phyloP scores from a whole-genome alignment of 768 basidiomycete genomes.

The Tricholoma sp. region DNA sequence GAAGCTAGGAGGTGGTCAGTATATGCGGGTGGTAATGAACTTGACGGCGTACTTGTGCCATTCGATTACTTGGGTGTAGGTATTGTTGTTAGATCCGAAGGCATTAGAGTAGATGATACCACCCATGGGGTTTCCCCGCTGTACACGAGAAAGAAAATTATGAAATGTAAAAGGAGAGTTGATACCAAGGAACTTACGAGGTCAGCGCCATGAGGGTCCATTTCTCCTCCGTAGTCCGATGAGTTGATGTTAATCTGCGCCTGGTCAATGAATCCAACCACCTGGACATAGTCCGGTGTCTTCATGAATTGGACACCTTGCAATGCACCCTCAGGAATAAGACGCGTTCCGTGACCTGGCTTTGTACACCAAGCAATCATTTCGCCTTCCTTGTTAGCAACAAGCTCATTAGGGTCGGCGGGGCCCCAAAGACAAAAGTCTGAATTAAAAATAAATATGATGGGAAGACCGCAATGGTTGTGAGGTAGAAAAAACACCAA shows the following conservation, averaged over 20 bases:
- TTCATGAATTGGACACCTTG: constrained; percentile 51
- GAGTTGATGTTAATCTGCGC: constrained; percentile 39
- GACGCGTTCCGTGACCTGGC: constrained; percentile 54
- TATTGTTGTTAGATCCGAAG: constrained; percentile 38
- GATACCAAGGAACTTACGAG: constrained; percentile 9
- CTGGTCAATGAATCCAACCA: constrained; percentile 59
- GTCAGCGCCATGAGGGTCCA: constrained; percentile 62
- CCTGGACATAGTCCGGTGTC: constrained; percentile 48
- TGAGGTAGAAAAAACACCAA: constrained; percentile 16
- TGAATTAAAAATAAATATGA: constrained; percentile 10
- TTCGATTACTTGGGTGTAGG: constrained; percentile 52
- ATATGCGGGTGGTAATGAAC: neutral
- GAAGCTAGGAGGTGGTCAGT: constrained; percentile 42
- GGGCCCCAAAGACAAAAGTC: constrained; percentile 63
- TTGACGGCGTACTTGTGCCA: constrained; percentile 55
- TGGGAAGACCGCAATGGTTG: neutral
- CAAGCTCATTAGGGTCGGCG: constrained; percentile 34
- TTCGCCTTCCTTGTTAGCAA: constrained; percentile 55
- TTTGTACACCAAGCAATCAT: constrained; percentile 71
- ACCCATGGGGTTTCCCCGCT: constrained; percentile 82
- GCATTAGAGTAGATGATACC: constrained; percentile 62
- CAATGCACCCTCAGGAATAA: constrained; percentile 55
- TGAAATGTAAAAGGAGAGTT: neutral
- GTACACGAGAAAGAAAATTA: neutral
- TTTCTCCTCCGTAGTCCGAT: constrained; percentile 62